phyloP scores from a whole-genome alignment of 2,329 filamentous ascomycete species.

The Albophoma yamanashiensis region DNA sequence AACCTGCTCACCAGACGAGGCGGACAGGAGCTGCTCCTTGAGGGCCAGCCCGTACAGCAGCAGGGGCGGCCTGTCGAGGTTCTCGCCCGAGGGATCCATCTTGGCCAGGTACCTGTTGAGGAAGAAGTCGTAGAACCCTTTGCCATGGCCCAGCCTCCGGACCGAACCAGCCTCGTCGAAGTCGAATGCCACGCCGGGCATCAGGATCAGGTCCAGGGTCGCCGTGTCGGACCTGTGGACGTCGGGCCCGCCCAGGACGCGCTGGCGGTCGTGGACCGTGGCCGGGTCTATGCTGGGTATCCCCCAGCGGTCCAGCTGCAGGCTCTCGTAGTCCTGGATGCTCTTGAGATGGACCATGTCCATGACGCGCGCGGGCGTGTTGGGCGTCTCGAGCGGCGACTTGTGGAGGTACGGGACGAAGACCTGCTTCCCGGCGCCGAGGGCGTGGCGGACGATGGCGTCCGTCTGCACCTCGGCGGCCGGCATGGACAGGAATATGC shows the following conservation, averaged over 20 bases:
- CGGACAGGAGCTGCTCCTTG: conserved; percentile 67
- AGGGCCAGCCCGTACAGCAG: conserved; percentile 69
- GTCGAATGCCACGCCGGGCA: conserved; percentile 93
- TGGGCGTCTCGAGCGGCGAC: conserved; percentile 31
- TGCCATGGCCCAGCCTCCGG: conserved; percentile 80
- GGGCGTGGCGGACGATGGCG: conserved; percentile 69
- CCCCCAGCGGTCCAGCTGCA: conserved; percentile 78
- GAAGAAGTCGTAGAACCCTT: conserved; percentile 95
- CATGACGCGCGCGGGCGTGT: conserved; percentile 63
- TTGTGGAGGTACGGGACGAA: conserved; percentile 85
- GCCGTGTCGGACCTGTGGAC: conserved; percentile 23
- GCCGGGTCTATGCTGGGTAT: conserved; percentile 73
- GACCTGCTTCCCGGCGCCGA: conserved; percentile 68
- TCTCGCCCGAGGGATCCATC: conserved; percentile 21
- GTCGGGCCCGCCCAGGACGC: conserved; percentile 58
- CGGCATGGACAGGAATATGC: conserved; percentile 91
- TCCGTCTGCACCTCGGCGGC: conserved; percentile 76
- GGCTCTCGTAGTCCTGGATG: conserved; percentile 64
- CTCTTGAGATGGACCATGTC: conserved; percentile 80
- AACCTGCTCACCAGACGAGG: conserved; percentile 48
- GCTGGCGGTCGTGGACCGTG: conserved; percentile 55
- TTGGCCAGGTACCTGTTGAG: conserved; percentile 58
- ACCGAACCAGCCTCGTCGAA: conserved; percentile 42
- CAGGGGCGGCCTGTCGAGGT: conserved; percentile 24
- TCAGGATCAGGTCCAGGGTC: conserved; percentile 72